phyloP scores from a whole-genome alignment of 2,329 filamentous ascomycete species.

The Cryoendolithus antarcticus region DNA sequence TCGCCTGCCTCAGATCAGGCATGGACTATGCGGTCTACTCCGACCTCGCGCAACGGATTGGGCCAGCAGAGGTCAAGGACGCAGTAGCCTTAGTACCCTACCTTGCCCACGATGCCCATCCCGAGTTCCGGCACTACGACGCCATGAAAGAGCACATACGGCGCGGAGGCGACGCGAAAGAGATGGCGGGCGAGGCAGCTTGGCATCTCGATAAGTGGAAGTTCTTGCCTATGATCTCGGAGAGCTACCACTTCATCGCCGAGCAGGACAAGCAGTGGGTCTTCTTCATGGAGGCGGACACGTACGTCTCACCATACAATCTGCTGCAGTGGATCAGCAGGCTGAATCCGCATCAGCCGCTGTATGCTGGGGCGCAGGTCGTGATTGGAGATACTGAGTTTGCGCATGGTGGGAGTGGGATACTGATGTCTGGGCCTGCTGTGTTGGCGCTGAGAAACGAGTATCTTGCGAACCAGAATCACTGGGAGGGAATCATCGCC shows the following conservation, averaged over 20 bases:
- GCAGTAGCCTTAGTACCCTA: conserved; percentile 6
- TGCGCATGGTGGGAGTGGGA: conserved; percentile 37
- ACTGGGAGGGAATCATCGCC: conserved; percentile 23
- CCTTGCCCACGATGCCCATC: neutral
- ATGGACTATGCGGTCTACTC: conserved; percentile 34
- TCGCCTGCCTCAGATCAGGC: conserved; percentile 31
- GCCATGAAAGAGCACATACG: conserved; percentile 7
- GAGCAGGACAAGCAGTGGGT: conserved; percentile 37
- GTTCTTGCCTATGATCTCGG: conserved; percentile 39
- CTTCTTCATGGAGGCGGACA: conserved; percentile 42
- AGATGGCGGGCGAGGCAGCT: conserved; percentile 19
- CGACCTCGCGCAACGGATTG: conserved; percentile 33
- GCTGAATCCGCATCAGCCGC: conserved; percentile 28
- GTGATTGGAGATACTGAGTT: conserved; percentile 24
- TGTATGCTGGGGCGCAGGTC: conserved; percentile 36
- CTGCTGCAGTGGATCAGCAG: conserved; percentile 34
- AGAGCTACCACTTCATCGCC: conserved; percentile 21
- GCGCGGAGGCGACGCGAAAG: conserved; percentile 9
- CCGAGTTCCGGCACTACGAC: conserved; percentile 1
- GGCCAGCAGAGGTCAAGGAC: conserved; percentile 22
- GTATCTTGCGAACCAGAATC: conserved; percentile 11
- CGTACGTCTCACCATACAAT: conserved; percentile 31
- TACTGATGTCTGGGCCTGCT: conserved; percentile 32
- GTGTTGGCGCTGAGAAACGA: conserved; percentile 19
- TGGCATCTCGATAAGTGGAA: conserved; percentile 43